phyloP scores from a whole-genome alignment of 495 filamentous ascomycete genomes.

The Chlorociboria aeruginascens region DNA sequence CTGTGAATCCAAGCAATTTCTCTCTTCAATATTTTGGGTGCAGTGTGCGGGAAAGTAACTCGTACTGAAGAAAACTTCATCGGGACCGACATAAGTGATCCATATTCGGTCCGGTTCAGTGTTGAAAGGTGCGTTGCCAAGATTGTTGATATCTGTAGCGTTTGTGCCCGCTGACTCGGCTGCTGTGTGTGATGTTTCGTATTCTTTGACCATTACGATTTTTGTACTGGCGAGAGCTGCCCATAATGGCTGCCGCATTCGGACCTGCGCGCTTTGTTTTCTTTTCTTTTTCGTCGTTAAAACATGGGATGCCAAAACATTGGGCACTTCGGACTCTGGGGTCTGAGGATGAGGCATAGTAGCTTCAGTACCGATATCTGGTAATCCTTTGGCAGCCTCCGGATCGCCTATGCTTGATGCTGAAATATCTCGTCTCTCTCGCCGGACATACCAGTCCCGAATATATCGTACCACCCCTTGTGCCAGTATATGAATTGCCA shows the following conservation, averaged over 20 bases:
- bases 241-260: constrained; percentile 88
- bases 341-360: constrained; percentile 2
- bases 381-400: constrained; percentile 38
- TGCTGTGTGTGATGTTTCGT: constrained; percentile 70
- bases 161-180: constrained; percentile 61
- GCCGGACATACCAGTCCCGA: constrained; percentile 44
- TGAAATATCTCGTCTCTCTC: constrained; percentile 32
- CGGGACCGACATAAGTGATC: constrained; percentile 74
- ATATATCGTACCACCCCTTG: constrained; percentile 60
- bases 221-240: constrained; percentile 88
- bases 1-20: constrained; percentile 22
- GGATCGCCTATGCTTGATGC: constrained; percentile 32
- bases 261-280: constrained; percentile 78
- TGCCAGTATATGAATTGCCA: constrained; percentile 83
- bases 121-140: constrained; percentile 66
- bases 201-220: constrained; percentile 86
- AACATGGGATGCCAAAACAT: constrained; percentile 9
- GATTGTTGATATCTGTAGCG: constrained; percentile 65
- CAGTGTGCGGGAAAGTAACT: constrained; percentile 43
- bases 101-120: constrained; percentile 67
- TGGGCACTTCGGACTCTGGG: constrained; percentile 11
- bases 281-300: constrained; percentile 68
- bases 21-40: constrained; percentile 9
- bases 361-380: constrained; percentile 11
- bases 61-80: constrained; percentile 72